Conservation (phyloP, 108 stramenopile genomes). For the Parmales sp. region DNA sequence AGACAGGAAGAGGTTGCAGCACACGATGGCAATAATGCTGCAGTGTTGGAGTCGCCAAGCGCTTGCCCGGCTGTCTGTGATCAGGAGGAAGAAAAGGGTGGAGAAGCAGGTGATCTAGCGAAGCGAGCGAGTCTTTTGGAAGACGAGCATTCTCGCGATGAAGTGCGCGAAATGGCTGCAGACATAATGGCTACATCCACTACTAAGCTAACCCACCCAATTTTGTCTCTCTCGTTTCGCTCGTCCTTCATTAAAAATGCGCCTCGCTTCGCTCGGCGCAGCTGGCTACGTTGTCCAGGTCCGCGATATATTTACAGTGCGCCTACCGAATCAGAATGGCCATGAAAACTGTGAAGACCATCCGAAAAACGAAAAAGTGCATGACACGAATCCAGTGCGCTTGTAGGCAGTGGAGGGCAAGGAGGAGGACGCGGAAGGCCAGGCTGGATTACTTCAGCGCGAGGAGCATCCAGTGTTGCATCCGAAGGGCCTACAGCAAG, state of each 20-base stretch:
- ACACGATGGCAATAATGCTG: neutral
- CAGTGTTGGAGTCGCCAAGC: neutral
- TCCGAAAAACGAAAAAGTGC: neutral
- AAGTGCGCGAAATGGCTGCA: no score
- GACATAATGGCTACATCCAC: no score
- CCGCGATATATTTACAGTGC: neutral
- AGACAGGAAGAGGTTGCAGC: neutral
- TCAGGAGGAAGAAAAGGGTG: neutral
- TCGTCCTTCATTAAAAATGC: no score
- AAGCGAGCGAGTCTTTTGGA: no score
- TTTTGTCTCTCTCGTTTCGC: no score
- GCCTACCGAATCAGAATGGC: neutral
- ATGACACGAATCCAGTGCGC: constrained; percentile 1
- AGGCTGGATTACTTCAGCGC: neutral
- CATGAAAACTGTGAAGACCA: neutral
- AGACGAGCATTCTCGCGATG: no score
- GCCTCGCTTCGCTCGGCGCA: no score
- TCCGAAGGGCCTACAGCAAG: neutral
- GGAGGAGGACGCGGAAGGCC: neutral
- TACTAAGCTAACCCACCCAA: no score
- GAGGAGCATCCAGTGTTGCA: constrained; percentile 4
- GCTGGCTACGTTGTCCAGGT: neutral
- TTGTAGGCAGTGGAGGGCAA: neutral
- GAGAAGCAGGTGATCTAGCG: neutral
- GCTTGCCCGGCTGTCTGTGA: neutral